phyloP scores from a whole-genome alignment of 1,139 yeast species.

The Pichia sp. region DNA sequence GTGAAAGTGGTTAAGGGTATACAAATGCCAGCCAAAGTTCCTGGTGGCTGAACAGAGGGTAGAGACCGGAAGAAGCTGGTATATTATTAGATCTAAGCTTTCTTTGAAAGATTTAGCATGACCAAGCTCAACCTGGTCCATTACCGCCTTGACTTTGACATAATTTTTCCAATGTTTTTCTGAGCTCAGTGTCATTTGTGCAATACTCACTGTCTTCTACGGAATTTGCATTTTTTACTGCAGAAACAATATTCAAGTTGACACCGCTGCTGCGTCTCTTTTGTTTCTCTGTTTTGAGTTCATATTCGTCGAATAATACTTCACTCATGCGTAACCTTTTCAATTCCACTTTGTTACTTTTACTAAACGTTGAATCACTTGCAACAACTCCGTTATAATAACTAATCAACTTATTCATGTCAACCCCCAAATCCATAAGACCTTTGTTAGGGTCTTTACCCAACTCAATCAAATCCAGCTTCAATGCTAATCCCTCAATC shows the following conservation, averaged over 20 bases:
- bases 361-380: neutral
- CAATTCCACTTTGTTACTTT: neutral
- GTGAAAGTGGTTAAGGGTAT: too few species aligned
- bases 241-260: constrained; percentile 22
- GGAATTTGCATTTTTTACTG: constrained; percentile 16
- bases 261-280: constrained; percentile 24
- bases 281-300: constrained; percentile 11
- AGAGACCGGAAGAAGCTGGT: too few species aligned
- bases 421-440: constrained; percentile 13
- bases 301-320: constrained; percentile 6
- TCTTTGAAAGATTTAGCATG: too few species aligned
- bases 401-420: constrained; percentile 12
- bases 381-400: constrained; percentile 7
- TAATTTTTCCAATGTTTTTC: constrained; percentile 17
- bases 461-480: constrained; percentile 19
- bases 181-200: constrained; percentile 16
- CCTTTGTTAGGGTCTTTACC: constrained; percentile 13
- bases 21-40: too few species aligned
- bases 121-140: too few species aligned
- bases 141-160: constrained; percentile 10
- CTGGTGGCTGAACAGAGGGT: too few species aligned
- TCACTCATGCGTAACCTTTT: constrained; percentile 10
- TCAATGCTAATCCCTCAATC: constrained; percentile 17
- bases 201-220: constrained; percentile 4
- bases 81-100: too few species aligned